Conservation (phyloP, 441 rosid genomes). For the Populus hybrid region DNA sequence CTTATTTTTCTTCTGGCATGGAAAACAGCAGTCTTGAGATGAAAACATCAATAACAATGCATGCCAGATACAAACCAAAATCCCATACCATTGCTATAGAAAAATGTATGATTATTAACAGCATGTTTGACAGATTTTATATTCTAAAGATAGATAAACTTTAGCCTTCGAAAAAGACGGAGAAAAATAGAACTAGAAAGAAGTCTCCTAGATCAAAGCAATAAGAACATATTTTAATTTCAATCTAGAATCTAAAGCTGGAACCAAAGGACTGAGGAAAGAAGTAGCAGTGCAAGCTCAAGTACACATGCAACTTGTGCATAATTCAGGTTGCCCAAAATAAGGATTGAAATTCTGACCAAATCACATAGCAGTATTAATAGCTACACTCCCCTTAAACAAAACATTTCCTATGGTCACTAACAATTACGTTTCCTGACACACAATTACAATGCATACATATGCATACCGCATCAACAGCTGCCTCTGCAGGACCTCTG, state of each 20-base stretch:
- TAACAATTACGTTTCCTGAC: background rate
- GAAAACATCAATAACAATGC: background rate
- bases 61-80: background rate
- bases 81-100: background rate
- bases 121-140: background rate
- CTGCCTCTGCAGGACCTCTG: conserved; percentile 92
- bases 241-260: background rate
- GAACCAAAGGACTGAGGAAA: background rate
- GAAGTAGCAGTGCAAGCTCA: background rate
- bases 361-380: background rate
- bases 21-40: background rate
- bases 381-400: background rate
- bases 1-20: background rate
- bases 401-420: background rate
- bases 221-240: background rate
- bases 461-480: conserved; percentile 72
- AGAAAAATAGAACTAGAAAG: background rate
- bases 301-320: background rate
- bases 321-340: background rate
- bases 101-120: background rate
- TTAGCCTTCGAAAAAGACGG: background rate
- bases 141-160: background rate
- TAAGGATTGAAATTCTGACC: background rate
- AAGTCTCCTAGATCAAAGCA: background rate
- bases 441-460: conserved; percentile 1